These are phyloP conservation scores for Nakazawaea ernobii DNA, from an alignment of 805 yeast species.

Conservation along the genomic window DNA sequence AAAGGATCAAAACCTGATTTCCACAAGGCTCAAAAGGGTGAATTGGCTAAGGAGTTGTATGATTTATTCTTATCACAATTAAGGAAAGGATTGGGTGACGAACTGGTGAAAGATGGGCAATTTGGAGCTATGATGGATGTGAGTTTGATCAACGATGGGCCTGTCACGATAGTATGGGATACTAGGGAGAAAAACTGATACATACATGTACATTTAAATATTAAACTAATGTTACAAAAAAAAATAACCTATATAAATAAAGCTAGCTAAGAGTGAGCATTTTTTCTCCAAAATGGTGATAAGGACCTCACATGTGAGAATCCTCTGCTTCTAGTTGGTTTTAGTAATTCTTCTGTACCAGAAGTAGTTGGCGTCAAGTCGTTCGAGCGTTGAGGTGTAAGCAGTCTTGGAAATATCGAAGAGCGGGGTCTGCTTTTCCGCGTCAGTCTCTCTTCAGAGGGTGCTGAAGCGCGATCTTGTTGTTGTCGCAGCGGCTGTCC, in stretches of 20 bases:
- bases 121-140: slow-evolving; percentile 99
- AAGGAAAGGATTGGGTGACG: slow-evolving; percentile 48
- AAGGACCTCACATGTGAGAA: slow-evolving; percentile 25
- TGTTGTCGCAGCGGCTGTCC: neutral
- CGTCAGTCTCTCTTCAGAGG: slow-evolving; percentile 1
- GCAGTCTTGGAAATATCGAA: slow-evolving; percentile 1
- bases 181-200: slow-evolving; percentile 37
- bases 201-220: neutral
- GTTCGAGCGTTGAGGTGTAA: slow-evolving; percentile 2
- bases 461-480: neutral
- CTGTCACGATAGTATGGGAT: slow-evolving; percentile 82
- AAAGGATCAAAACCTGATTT: slow-evolving; percentile 96
- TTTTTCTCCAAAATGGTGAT: slow-evolving; percentile 24
- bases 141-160: slow-evolving; percentile 83
- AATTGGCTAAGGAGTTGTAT: slow-evolving; percentile 42
- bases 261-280: slow-evolving; percentile 2
- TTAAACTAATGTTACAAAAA: neutral
- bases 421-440: slow-evolving; percentile 1
- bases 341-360: neutral
- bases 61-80: slow-evolving; percentile 45
- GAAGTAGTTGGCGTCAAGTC: neutral
- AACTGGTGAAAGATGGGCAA: slow-evolving; percentile 75
- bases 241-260: neutral
- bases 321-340: slow-evolving; percentile 15
- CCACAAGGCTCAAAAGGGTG: slow-evolving; percentile 86